Base-by-base conservation (phyloP, 352 stramenopile genomes). In the Achlya hypogyna region DNA sequence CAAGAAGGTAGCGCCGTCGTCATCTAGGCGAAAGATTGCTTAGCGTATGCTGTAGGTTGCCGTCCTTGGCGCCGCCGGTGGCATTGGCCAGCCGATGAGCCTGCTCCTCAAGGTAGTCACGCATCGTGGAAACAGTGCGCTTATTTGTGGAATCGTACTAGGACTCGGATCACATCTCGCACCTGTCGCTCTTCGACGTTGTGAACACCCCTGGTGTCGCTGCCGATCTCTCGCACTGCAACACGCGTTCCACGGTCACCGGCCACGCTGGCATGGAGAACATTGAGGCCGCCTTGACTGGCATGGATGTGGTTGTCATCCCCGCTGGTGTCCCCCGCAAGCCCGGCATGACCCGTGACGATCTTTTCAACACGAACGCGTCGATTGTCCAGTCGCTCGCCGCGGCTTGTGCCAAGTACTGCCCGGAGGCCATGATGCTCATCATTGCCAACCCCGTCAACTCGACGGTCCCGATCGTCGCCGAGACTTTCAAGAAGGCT, bases 371-470 rank as follows among this genome's bases (percentile, higher is more conserved):
- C 79, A 98, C 74, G 56, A 98, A 98, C 81, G 95, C 95, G 23
- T 77, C 85, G 53, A 99, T 99, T 69, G 96, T 99, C 23, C 87
- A 98, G 78, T 91, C 79, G 53, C 87, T 99, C 58, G 96, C 97
- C 6, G 80, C 96, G 49, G 91, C 87, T 20, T 97, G 91, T 63
- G 96, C 96, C 53, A 82, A 98, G 76, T 86, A 90, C 77, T 99
- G 96, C 82, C 97, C 97, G 10, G 82, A 98, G 63, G 97, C 97
- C 45, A 93, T 91, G 77, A 82, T 97, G 62, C 76, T 97, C 51
- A 98, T 99, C 77, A 99, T 99, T 75, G 96, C 89, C 69, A 99
- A 99, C 85, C 97, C 97, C 8, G 96, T 99, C 71, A 99, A 99
- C 86, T 98, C 92, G 49, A 99, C 97, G 20, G 96, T 99, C 63